Conservation (phyloP, 345 rosid species). For the Atalantia buxifolia region DNA sequence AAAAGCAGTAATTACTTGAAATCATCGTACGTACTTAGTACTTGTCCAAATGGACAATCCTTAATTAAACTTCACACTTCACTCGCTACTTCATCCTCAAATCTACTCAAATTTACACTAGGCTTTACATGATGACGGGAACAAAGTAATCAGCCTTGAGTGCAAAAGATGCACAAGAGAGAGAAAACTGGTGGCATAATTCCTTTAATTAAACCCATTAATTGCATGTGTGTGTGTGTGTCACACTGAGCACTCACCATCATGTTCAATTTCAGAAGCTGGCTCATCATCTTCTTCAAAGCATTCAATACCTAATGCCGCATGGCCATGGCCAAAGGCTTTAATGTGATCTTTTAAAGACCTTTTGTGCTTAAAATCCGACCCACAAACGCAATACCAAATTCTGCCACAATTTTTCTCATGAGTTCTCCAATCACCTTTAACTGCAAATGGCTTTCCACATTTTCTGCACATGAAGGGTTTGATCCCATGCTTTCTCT, state of each 20-base stretch:
- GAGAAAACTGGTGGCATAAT: not conserved
- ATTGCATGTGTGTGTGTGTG: too few relatives aligned
- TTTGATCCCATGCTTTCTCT: constrained; percentile 71
- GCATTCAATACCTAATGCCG: constrained; percentile 34
- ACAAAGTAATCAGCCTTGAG: not conserved
- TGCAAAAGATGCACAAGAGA: not conserved
- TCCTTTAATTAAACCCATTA: too few relatives aligned
- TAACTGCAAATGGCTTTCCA: constrained; percentile 69
- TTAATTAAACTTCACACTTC: not conserved
- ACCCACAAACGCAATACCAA: constrained; percentile 78
- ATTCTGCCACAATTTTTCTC: constrained; percentile 85
- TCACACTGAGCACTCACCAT: constrained; percentile 16
- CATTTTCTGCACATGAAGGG: constrained; percentile 75
- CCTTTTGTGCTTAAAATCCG: constrained; percentile 80
- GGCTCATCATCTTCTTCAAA: constrained; percentile 59
- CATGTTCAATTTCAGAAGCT: constrained; percentile 53
- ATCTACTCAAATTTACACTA: not conserved
- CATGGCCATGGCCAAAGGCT: constrained; percentile 80
- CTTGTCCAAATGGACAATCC: not conserved
- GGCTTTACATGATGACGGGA: not conserved
- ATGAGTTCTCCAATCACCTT: constrained; percentile 87
- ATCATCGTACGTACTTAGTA: not conserved
- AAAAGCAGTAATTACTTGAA: not conserved
- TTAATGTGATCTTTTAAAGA: constrained; percentile 73
- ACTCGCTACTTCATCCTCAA: not conserved